Evolutionary conservation across 495 filamentous ascomycete genomes (phyloP).

Genomic region (Aspergillus haitiensis): DNA sequence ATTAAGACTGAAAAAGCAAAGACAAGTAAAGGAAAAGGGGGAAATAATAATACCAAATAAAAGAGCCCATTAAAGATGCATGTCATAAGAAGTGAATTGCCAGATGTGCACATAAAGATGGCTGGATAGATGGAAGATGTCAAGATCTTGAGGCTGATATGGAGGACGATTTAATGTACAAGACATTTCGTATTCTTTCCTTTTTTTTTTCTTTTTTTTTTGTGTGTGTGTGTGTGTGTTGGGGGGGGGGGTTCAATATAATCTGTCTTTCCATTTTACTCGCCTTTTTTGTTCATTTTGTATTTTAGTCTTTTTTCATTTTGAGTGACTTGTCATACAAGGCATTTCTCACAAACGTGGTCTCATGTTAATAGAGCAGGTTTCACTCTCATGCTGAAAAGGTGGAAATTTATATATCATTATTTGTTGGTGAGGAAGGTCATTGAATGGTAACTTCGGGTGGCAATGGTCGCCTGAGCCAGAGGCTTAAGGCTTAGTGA

Average conservation of each 20-base stretch:
- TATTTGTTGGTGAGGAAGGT: neutral
- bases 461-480: neutral
- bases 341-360: neutral
- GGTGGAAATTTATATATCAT: neutral
- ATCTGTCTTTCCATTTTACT: neutral
- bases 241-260: neutral
- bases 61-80: neutral
- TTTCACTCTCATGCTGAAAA: no score
- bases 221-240: no score
- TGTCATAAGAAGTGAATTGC: neutral
- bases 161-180: slow-evolving; percentile 6
- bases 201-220: neutral
- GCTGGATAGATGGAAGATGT: neutral
- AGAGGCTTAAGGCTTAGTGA: slow-evolving; percentile 58
- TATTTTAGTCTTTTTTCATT: neutral
- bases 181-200: neutral
- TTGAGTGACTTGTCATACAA: neutral
- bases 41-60: neutral
- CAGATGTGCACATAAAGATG: neutral
- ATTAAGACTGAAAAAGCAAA: no score
- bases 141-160: neutral
- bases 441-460: neutral
- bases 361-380: neutral
- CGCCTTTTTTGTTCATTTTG: neutral
- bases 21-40: no score